A percentile compares a stretch with the other conserved stretches of the same genome.
These are phyloP conservation scores for Ehretia macrophylla DNA, from an alignment of 257 asterid species.

Conservation along the genomic window DNA sequence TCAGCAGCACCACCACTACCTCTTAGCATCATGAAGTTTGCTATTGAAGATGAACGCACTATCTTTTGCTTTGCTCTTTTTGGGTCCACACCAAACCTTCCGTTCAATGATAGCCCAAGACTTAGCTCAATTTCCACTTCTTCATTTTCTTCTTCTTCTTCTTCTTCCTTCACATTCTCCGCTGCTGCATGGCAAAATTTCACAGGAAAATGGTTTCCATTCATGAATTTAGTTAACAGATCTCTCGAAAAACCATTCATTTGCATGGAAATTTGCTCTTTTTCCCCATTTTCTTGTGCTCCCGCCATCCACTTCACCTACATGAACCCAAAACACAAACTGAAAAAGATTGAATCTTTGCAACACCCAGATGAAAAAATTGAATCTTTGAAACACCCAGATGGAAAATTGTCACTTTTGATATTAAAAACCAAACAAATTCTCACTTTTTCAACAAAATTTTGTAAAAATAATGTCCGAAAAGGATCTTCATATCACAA, in stretches of 20 bases:
- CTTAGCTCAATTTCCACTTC: constrained; percentile 56
- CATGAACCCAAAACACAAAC: not conserved
- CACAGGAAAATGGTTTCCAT: too few species aligned
- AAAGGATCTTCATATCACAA: too few species aligned
- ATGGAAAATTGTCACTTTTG: too few species aligned
- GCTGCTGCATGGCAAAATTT: not conserved
- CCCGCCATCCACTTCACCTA: constrained; percentile 29
- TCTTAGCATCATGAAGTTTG: constrained; percentile 16
- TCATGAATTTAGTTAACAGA: too few species aligned
- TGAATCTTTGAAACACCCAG: too few species aligned
- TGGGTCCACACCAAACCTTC: constrained; percentile 83
- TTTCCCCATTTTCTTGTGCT: constrained; percentile 19
- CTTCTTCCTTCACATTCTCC: not conserved
- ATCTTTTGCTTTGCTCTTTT: constrained; percentile 20
- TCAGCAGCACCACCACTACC: constrained; percentile 4
- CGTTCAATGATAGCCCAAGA: constrained; percentile 76
- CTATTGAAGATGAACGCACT: constrained; percentile 53
- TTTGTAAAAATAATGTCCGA: too few species aligned
- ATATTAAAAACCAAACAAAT: too few species aligned
- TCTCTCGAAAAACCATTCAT: too few species aligned
- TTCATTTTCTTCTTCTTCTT: not conserved
- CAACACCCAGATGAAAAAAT: too few species aligned
- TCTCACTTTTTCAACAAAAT: too few species aligned
- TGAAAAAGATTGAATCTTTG: too few species aligned
- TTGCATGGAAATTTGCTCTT: constrained; percentile 11